Percentiles rank a stretch among this genome's conserved stretches.
These are phyloP conservation scores for Gracilaria gracilis DNA, from an alignment of 23 red algal genomes.

Conservation along the genomic window DNA sequence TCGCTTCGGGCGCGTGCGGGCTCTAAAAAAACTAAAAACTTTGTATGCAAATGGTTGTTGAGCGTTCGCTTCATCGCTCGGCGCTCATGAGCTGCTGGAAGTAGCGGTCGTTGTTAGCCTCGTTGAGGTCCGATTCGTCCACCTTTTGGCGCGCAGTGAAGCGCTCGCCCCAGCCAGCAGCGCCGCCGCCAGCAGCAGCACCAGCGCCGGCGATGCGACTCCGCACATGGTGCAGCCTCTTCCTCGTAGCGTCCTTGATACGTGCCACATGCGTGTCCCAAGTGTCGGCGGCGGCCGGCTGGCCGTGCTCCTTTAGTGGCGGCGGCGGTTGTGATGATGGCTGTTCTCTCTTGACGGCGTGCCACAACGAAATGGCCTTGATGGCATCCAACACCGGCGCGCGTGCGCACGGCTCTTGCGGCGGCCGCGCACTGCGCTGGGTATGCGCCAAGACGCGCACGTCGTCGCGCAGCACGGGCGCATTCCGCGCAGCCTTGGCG, in stretches of 20 bases:
- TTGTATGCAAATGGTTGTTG: neutral
- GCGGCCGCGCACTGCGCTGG: neutral
- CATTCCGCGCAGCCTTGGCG: neutral
- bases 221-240: neutral
- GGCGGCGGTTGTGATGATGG: no score
- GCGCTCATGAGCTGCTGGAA: constrained; percentile 50
- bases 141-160: neutral
- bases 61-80: neutral
- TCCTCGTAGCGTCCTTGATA: neutral
- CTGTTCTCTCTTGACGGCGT: constrained; percentile 14
- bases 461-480: neutral
- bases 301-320: no score
- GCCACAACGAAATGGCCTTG: constrained; percentile 26
- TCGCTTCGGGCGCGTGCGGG: neutral
- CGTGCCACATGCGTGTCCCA: constrained; percentile 3
- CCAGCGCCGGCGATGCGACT: neutral
- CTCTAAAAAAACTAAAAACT: no score
- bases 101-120: constrained; percentile 44
- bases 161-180: constrained; percentile 4
- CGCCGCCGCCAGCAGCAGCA: neutral
- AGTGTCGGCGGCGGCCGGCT: no score
- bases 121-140: constrained; percentile 28
- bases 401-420: no score
- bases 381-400: neutral
- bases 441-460: neutral